phyloP scores from a whole-genome alignment of 768 basidiomycete species.

The Lactifluus pinguis region DNA sequence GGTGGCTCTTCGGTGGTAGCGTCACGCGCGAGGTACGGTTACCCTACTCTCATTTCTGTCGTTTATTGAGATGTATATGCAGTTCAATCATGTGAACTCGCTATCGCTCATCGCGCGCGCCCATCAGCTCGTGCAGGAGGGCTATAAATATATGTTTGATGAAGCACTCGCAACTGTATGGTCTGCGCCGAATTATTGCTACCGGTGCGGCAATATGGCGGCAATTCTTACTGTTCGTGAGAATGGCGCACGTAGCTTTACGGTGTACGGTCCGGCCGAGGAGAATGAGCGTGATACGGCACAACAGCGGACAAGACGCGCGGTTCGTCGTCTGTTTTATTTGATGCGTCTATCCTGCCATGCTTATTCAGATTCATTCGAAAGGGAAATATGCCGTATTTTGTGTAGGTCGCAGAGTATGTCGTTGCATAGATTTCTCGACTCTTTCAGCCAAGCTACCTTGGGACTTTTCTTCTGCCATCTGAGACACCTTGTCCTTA shows the following conservation, averaged over 20 bases:
- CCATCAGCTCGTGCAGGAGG: conserved; percentile 94
- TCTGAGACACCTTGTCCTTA: neutral
- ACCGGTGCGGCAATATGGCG: conserved; percentile 83
- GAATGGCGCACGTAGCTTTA: conserved; percentile 58
- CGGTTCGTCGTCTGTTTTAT: too few species aligned
- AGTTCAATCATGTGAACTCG: conserved; percentile 92
- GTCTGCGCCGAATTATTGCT: conserved; percentile 31
- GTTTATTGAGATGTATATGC: neutral
- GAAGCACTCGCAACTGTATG: conserved; percentile 86
- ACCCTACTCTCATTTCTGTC: neutral
- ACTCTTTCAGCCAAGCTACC: neutral
- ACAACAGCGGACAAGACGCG: neutral
- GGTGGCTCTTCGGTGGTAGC: conserved; percentile 85
- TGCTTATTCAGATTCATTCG: too few species aligned
- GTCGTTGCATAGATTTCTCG: neutral
- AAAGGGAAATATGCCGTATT: conserved; percentile 31
- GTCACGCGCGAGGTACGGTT: conserved; percentile 71
- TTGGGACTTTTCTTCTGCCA: neutral
- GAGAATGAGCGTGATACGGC: conserved; percentile 85
- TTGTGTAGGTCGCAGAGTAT: conserved; percentile 30
- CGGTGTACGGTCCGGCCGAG: conserved; percentile 76
- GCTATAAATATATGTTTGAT: conserved; percentile 96
- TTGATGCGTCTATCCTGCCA: too few species aligned
- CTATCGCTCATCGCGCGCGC: conserved; percentile 87
- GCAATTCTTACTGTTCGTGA: conserved; percentile 81